These are phyloP conservation scores for Lindgomyces ingoldianus DNA, from an alignment of 495 filamentous ascomycete genomes.

Conservation along the genomic window DNA sequence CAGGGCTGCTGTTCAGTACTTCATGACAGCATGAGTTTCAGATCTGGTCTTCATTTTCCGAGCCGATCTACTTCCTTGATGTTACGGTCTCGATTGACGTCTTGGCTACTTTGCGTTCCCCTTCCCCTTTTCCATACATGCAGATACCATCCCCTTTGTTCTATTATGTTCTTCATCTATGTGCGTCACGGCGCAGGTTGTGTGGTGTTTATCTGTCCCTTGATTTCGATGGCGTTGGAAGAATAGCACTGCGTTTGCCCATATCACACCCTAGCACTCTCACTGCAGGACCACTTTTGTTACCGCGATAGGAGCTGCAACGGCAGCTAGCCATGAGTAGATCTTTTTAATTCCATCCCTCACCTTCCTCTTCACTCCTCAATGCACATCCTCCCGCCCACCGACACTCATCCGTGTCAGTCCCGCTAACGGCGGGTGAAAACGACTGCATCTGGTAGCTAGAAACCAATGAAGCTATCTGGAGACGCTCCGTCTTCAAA, in stretches of 20 bases:
- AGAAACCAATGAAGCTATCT: background rate
- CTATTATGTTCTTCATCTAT: conserved; percentile 10
- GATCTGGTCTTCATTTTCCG: background rate
- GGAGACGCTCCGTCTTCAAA: no score
- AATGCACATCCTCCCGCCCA: background rate
- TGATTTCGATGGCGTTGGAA: background rate
- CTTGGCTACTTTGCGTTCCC: background rate
- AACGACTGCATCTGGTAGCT: background rate
- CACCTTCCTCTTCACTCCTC: background rate
- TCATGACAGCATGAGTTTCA: conserved; percentile 1
- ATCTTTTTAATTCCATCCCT: conserved; percentile 8
- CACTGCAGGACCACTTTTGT: no score
- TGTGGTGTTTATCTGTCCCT: background rate
- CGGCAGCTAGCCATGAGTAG: background rate
- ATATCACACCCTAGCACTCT: no score
- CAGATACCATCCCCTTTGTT: conserved; percentile 28
- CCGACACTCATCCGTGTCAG: no score
- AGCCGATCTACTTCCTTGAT: conserved; percentile 1
- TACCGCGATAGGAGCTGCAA: no score
- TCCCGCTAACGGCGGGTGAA: background rate
- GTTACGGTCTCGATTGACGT: conserved; percentile 3
- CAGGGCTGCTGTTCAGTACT: conserved; percentile 23
- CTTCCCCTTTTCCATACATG: background rate
- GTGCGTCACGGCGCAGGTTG: conserved; percentile 4
- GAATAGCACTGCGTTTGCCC: no score